Conservation (phyloP, 2,329 filamentous ascomycete species). For the Chrysoporthe cubensis region DNA sequence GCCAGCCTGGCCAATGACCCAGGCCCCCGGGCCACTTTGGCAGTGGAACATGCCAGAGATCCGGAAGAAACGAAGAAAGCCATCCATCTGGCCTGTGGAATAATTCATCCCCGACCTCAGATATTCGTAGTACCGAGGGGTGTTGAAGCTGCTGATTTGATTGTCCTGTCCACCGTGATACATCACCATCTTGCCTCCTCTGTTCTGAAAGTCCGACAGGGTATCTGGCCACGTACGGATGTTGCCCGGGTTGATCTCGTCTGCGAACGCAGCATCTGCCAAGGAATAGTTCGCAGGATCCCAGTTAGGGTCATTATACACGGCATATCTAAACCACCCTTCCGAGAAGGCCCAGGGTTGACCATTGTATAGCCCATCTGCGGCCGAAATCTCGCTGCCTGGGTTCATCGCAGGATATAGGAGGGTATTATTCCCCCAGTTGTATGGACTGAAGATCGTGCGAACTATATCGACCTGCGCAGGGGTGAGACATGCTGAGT, state of each 20-base stretch:
- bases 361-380: constrained; percentile 43
- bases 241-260: constrained; percentile 31
- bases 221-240: constrained; percentile 40
- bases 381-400: constrained; percentile 46
- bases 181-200: constrained; percentile 50
- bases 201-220: constrained; percentile 40
- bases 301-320: constrained; percentile 47
- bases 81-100: constrained; percentile 40
- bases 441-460: constrained; percentile 32
- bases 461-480: constrained; percentile 27
- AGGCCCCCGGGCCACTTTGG: constrained; percentile 47
- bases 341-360: constrained; percentile 45
- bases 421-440: constrained; percentile 31
- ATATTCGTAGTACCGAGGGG: constrained; percentile 52
- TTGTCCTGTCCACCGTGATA: constrained; percentile 49
- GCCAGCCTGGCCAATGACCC: constrained; percentile 35
- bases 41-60: constrained; percentile 59
- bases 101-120: constrained; percentile 47
- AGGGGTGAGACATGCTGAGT: constrained; percentile 35
- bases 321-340: constrained; percentile 53
- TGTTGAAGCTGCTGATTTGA: constrained; percentile 49
- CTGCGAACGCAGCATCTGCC: constrained; percentile 39
- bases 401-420: constrained; percentile 50
- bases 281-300: constrained; percentile 42
- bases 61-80: constrained; percentile 55